Base-by-base conservation (phyloP, 768 basidiomycete genomes). In the Gymnopilus dilepis region DNA sequence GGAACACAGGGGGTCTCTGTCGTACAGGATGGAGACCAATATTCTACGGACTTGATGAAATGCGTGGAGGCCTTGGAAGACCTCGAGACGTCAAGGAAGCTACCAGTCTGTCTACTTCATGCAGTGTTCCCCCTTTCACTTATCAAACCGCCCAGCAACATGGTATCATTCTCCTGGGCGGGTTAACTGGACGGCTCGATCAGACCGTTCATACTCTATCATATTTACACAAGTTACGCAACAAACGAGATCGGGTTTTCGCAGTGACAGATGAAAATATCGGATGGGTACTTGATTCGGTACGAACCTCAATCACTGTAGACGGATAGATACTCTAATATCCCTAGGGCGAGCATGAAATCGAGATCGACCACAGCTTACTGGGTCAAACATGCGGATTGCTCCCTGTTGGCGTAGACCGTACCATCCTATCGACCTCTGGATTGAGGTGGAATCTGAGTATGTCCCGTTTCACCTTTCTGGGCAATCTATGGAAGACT, bases 1-100 rank as follows among this genome's bases (percentile, higher is more conserved):
- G 52, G 22, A 34, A 19, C 63, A n/a, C 40, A 95, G 93, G 88
- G 84, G 31, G 91, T 97, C 2, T 70, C 74, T 0, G 77, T 97
- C 37, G 70, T 86, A 0, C 75, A 86, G 55, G 96, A 97, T 68
- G 65, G 77, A 0, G 86, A 91, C 70, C 89, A 94, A 71, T 74
- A 94, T 70, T 84, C 94, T n/a, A 99, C 97, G 0, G 97, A 99
- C 72, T 82, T 99, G 60, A 94, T 93, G 90, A 99, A 99, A 75
- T 99, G 95, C 68, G 76, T 99, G 2, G 47, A 66, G 6, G 81
- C 87, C 5, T 70, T 98, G 3, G 73, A 84, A 50, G 83, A 84
- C 56, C 81, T 79, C 60, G 93, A 95, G 67, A 60, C 67, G 17
- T 63, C 65, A 1, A 78, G 81, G 47, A 73, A 72, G 7, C 69